Evolutionary conservation across 208 protist species (phyloP).

Genomic region (Herpetomonas tarakana): DNA sequence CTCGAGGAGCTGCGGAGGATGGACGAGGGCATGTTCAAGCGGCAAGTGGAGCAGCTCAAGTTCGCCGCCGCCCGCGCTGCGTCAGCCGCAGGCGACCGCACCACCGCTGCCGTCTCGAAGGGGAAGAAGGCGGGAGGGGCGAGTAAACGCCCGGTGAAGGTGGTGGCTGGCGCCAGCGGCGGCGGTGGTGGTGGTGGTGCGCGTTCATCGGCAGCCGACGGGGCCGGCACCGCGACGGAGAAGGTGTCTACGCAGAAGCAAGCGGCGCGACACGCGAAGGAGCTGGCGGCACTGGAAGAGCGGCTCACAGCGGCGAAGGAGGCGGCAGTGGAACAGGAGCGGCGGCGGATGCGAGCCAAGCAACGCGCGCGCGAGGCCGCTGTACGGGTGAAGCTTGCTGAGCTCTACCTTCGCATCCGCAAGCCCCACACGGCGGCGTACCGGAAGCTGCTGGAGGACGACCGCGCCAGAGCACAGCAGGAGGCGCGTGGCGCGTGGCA

Average conservation of each 20-base stretch:
- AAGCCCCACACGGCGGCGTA: constrained; percentile 15
- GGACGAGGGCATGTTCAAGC: constrained; percentile 20
- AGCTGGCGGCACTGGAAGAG: constrained; percentile 21
- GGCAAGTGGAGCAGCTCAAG: constrained; percentile 12
- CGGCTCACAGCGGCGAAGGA: neutral
- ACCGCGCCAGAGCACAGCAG: constrained; percentile 1
- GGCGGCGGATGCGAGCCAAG: neutral
- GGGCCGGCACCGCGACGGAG: neutral
- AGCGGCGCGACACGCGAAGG: constrained; percentile 4
- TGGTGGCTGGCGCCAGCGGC: neutral
- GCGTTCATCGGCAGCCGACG: neutral
- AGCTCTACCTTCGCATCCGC: constrained; percentile 17
- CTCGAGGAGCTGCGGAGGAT: constrained; percentile 55
- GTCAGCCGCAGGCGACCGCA: neutral
- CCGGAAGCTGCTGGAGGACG: constrained; percentile 4
- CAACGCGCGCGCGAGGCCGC: constrained; percentile 5
- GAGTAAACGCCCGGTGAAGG: neutral
- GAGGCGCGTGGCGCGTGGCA: constrained; percentile 12
- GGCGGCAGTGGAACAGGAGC: neutral
- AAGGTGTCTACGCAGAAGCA: neutral
- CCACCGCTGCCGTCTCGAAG: neutral
- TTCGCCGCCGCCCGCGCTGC: neutral
- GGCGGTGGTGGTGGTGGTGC: neutral
- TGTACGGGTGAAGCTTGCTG: constrained; percentile 2
- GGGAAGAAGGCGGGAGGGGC: constrained; percentile 4